Conservation (phyloP, 148 eudicot species). For the Camellia lanceoleosa region DNA sequence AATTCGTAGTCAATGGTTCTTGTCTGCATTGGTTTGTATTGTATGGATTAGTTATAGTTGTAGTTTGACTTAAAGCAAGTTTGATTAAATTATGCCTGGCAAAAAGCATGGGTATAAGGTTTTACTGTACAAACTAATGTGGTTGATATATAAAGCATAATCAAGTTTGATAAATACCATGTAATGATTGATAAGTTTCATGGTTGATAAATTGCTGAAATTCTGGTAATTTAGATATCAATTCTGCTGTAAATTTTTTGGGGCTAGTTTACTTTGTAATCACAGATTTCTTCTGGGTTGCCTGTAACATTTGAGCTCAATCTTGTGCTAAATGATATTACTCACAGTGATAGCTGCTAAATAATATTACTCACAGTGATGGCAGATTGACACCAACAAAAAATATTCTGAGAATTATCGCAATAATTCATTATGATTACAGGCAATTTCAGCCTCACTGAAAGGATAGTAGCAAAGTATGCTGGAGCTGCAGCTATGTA, state of each 20-base stretch:
- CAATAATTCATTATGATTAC: constrained; percentile 5
- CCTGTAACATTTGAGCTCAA: not conserved
- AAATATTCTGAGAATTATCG: not conserved
- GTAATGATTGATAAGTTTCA: not conserved
- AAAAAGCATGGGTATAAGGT: too few relatives aligned
- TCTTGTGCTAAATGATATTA: not conserved
- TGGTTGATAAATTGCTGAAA: not conserved
- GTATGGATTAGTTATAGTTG: not conserved
- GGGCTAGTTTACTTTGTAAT: not conserved
- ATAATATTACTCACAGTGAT: not conserved
- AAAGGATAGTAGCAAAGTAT: constrained; percentile 74
- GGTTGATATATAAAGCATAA: not conserved
- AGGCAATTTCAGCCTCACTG: constrained; percentile 88
- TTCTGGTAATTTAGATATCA: not conserved
- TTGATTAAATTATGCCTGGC: too few relatives aligned
- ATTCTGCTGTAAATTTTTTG: not conserved
- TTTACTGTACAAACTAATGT: too few relatives aligned
- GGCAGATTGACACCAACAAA: not conserved
- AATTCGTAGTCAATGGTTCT: not conserved
- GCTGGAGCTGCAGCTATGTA: constrained; percentile 97
- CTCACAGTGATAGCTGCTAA: not conserved
- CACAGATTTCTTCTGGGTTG: not conserved
- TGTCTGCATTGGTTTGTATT: not conserved
- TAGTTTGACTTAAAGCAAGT: too few relatives aligned
- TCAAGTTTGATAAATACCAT: not conserved